Percentiles rank a stretch among this genome's conserved stretches.
Evolutionary conservation across 139 green algal genomes (phyloP).

Genomic region (Chlamydomonas incerta): DNA sequence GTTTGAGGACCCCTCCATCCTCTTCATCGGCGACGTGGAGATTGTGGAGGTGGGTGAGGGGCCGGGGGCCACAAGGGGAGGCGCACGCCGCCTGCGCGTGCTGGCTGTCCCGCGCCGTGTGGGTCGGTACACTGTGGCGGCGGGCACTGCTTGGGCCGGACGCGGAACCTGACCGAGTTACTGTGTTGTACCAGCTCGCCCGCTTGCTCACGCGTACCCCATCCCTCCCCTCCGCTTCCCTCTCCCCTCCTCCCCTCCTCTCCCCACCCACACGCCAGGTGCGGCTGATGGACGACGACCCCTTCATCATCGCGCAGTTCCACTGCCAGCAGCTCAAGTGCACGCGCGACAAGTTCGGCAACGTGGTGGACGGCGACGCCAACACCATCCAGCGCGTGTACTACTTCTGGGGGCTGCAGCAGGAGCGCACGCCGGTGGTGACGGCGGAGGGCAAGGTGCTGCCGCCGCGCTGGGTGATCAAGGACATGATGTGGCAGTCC

Average conservation of each 20-base stretch:
- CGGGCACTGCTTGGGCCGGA: no score
- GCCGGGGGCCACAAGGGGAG: no score
- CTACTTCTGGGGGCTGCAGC: constrained; percentile 82
- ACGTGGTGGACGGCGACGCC: constrained; percentile 88
- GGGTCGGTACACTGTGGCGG: no score
- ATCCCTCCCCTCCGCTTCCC: no score
- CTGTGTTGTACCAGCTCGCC: no score
- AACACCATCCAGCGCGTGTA: constrained; percentile 35
- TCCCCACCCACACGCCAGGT: no score
- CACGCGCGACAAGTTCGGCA: constrained; percentile 91
- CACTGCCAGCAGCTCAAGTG: constrained; percentile 91
- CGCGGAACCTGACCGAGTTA: no score
- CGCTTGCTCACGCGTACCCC: no score
- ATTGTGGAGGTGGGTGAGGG: constrained; percentile 42
- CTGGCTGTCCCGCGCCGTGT: no score
- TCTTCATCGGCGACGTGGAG: constrained; percentile 88
- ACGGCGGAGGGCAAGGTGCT: constrained; percentile 78
- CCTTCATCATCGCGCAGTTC: constrained; percentile 88
- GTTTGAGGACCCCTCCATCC: constrained; percentile 89
- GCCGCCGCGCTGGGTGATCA: constrained; percentile 88
- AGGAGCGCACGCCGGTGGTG: constrained; percentile 75
- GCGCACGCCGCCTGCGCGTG: no score
- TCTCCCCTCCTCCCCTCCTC: no score
- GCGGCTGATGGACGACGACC: constrained; percentile 80
- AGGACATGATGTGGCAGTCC: constrained; percentile 88